Conservation (phyloP, 495 filamentous ascomycete genomes). For the Letharia columbiana region DNA sequence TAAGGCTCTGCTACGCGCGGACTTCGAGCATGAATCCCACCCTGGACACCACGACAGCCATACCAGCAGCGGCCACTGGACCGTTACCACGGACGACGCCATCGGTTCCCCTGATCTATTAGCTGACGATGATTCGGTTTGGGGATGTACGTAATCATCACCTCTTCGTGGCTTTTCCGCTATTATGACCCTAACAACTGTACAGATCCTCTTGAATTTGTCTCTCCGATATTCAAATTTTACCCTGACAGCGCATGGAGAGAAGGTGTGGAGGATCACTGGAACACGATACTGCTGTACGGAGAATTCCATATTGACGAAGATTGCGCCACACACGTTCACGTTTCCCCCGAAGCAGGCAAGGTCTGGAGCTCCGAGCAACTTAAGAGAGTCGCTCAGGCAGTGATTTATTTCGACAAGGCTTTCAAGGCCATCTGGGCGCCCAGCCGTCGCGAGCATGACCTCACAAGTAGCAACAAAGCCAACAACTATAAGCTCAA, state of each 20-base stretch:
- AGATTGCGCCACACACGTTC: not conserved
- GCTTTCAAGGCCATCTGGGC: not conserved
- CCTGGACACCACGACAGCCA: no score
- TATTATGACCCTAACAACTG: no score
- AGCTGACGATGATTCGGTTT: no score
- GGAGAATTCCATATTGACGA: not conserved
- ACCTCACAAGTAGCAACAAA: not conserved
- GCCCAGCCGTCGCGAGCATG: not conserved
- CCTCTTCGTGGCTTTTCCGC: no score
- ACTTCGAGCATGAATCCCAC: no score
- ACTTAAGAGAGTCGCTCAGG: not conserved
- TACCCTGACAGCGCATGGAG: not conserved
- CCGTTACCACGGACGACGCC: no score
- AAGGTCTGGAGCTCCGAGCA: not conserved
- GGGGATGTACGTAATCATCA: no score
- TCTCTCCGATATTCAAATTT: not conserved
- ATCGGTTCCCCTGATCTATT: no score
- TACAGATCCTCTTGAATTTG: not conserved
- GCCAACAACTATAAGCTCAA: not conserved
- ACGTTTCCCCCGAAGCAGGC: not conserved
- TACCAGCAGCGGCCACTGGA: no score
- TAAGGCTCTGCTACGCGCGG: no score
- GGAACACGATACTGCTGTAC: not conserved
- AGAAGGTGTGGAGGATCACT: not conserved
- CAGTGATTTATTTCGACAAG: not conserved